Conservation (phyloP, 1,284 basidiomycete genomes). For the Rhizoctonia solani region DNA sequence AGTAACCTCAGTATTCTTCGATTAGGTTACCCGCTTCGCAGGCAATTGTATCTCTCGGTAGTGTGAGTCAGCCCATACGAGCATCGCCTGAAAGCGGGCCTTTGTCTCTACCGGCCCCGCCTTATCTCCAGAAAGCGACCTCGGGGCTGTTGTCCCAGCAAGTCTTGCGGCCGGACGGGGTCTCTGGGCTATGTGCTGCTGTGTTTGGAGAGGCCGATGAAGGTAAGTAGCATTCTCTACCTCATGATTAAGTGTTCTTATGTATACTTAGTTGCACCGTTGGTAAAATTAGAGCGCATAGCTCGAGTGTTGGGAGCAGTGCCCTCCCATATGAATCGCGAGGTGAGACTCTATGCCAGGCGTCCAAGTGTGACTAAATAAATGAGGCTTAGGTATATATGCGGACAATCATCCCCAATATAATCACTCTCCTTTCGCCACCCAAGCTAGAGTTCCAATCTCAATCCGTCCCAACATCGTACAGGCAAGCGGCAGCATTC, state of each 20-base stretch:
- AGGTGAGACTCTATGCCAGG: conserved; percentile 50
- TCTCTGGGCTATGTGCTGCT: conserved; percentile 66
- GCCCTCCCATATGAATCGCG: conserved; percentile 56
- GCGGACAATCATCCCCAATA: conserved; percentile 55
- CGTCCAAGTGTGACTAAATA: background rate
- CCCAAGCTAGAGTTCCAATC: conserved; percentile 39
- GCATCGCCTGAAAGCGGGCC: conserved; percentile 50
- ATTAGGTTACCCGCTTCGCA: conserved; percentile 64
- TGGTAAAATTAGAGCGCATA: conserved; percentile 71
- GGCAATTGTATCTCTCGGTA: conserved; percentile 64
- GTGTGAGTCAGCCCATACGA: conserved; percentile 40
- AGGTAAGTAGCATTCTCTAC: conserved; percentile 2
- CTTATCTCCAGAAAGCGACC: conserved; percentile 61
- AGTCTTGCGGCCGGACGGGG: conserved; percentile 66
- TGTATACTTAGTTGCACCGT: conserved; percentile 44
- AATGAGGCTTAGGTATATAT: conserved; percentile 60
- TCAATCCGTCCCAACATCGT: conserved; percentile 44
- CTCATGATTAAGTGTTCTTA: background rate
- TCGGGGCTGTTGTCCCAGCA: conserved; percentile 65
- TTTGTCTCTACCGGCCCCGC: conserved; percentile 47
- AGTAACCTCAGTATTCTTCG: background rate
- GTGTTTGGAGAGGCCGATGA: conserved; percentile 67
- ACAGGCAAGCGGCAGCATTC: conserved; percentile 68
- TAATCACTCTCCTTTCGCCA: conserved; percentile 46
- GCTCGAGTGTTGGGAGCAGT: conserved; percentile 60